phyloP scores from a whole-genome alignment of 2,329 filamentous ascomycete genomes.

The Coniella vitis region DNA sequence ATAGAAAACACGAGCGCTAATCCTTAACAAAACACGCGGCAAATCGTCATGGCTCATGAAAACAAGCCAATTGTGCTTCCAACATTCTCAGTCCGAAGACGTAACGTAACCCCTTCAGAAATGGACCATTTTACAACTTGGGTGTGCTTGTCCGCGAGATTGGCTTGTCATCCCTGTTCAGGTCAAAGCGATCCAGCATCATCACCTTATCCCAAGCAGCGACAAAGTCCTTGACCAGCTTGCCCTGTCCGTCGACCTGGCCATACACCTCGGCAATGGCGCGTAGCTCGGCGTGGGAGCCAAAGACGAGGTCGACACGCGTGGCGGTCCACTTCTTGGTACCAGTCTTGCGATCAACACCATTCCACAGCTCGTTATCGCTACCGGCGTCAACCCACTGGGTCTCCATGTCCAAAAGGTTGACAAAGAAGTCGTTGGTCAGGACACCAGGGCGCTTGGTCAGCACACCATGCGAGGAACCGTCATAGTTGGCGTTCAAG shows the following conservation, averaged over 20 bases:
- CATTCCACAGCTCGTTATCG: slow-evolving; percentile 26
- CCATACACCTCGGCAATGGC: slow-evolving; percentile 66
- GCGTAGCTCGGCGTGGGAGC: slow-evolving; percentile 67
- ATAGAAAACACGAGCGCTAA: too few species aligned
- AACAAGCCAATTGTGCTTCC: too few species aligned
- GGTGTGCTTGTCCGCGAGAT: too few species aligned
- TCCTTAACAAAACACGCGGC: too few species aligned
- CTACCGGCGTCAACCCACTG: slow-evolving; percentile 39
- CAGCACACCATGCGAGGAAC: slow-evolving; percentile 72
- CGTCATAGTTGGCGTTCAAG: slow-evolving; percentile 65
- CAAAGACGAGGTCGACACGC: slow-evolving; percentile 63
- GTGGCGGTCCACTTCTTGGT: slow-evolving; percentile 62
- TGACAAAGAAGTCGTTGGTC: slow-evolving; percentile 74
- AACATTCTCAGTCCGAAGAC: too few species aligned
- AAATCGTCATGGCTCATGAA: too few species aligned
- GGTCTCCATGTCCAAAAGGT: slow-evolving; percentile 62
- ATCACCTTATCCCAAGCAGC: slow-evolving; percentile 68
- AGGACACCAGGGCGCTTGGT: slow-evolving; percentile 59
- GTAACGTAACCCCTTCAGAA: too few species aligned
- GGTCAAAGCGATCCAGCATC: too few species aligned
- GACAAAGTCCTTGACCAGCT: slow-evolving; percentile 67
- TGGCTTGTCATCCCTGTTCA: too few species aligned
- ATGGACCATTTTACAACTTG: too few species aligned
- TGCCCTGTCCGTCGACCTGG: slow-evolving; percentile 48
- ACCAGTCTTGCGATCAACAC: slow-evolving; percentile 35